These are phyloP conservation scores for Tetrahymena elliotti DNA, from an alignment of 73 alveolate species.

Conservation along the genomic window DNA sequence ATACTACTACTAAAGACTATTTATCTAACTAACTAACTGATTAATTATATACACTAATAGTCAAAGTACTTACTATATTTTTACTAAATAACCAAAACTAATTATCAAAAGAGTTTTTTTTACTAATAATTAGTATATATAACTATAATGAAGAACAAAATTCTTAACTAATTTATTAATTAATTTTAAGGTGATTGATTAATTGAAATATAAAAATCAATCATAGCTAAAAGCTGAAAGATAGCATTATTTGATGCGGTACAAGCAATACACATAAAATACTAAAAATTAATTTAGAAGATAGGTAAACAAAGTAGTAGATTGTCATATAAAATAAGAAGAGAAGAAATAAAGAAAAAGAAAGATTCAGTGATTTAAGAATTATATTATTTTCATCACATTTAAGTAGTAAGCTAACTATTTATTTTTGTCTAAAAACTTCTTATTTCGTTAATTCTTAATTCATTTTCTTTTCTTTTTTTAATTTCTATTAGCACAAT, in stretches of 20 bases:
- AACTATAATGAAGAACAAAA: not conserved
- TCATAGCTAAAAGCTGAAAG: not conserved
- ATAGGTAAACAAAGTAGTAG: not conserved
- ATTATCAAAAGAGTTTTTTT: not conserved
- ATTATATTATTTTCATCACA: too few relatives aligned
- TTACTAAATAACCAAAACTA: not conserved
- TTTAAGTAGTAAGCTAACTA: not conserved
- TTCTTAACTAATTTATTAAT: too few relatives aligned
- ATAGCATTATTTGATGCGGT: too few relatives aligned
- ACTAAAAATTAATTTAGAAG: too few relatives aligned
- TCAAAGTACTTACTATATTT: not conserved
- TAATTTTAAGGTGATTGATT: not conserved
- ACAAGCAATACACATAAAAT: too few relatives aligned
- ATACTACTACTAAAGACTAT: too few relatives aligned
- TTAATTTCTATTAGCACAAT: not conserved
- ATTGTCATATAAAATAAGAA: not conserved
- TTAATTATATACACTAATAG: not conserved
- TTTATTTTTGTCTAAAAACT: not conserved
- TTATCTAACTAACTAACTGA: not conserved
- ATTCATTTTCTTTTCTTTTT: too few relatives aligned
- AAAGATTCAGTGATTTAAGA: not conserved
- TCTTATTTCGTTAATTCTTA: too few relatives aligned
- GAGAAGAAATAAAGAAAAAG: not conserved
- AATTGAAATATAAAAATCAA: too few relatives aligned
- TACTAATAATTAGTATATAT: not conserved